phyloP scores from a whole-genome alignment of 306 rosid genomes.

The Ziziphus jujuba region DNA sequence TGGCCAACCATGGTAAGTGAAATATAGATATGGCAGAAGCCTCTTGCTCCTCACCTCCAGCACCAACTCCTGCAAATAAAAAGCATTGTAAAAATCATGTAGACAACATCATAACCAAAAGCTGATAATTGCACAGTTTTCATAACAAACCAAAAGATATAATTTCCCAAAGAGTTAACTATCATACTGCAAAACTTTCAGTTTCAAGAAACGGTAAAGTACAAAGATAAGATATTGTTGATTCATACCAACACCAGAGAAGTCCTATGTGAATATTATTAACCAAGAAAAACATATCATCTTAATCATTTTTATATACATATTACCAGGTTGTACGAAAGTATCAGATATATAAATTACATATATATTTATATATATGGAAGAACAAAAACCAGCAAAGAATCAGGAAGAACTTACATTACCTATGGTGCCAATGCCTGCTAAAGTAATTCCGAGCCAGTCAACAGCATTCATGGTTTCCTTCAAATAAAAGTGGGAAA shows the following conservation, averaged over 20 bases:
- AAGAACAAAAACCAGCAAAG: background rate
- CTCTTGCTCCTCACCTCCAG: slow-evolving; percentile 96
- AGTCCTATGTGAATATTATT: background rate
- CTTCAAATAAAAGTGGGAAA: slow-evolving; percentile 95
- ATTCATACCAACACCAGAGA: slow-evolving; percentile 2
- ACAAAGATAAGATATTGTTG: slow-evolving; percentile 9
- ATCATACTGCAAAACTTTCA: background rate
- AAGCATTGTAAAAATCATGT: slow-evolving; percentile 9
- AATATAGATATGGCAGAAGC: slow-evolving; percentile 70
- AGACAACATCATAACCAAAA: slow-evolving; percentile 1
- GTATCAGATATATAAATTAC: background rate
- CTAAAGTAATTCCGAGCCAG: slow-evolving; percentile 89
- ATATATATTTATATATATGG: background rate
- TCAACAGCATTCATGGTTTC: slow-evolving; percentile 92
- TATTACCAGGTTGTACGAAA: background rate
- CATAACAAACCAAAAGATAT: background rate
- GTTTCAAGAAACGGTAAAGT: slow-evolving; percentile 4
- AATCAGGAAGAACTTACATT: slow-evolving; percentile 54
- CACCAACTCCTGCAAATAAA: slow-evolving; percentile 83
- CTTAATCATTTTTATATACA: background rate
- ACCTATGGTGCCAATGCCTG: slow-evolving; percentile 98
- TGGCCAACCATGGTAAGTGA: slow-evolving; percentile 85
- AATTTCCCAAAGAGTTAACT: slow-evolving; percentile 2
- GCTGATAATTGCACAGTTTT: background rate
- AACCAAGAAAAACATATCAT: background rate